Conservation (phyloP, 2,329 filamentous ascomycete genomes). For the Botrytis byssoidea region DNA sequence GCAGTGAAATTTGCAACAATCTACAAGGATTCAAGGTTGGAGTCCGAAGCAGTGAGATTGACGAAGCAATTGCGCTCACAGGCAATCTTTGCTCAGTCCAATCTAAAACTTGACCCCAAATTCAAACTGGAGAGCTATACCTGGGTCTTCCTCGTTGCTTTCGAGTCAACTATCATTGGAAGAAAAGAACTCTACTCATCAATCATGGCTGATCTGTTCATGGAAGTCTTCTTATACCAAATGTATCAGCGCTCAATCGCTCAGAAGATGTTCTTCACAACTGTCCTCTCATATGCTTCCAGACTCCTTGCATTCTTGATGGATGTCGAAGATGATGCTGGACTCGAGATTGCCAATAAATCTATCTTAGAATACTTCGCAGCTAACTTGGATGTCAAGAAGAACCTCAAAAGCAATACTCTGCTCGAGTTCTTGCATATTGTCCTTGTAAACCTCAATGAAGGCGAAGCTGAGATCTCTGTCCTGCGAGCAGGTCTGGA, state of each 20-base stretch:
- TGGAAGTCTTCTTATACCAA: constrained; percentile 45
- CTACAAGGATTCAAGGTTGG: constrained; percentile 44
- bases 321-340: constrained; percentile 43
- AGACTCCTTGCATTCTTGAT: constrained; percentile 35
- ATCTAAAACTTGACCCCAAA: constrained; percentile 32
- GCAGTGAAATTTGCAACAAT: constrained; percentile 47
- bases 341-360: constrained; percentile 37
- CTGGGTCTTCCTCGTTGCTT: constrained; percentile 47
- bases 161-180: constrained; percentile 45
- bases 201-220: constrained; percentile 45
- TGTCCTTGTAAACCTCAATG: constrained; percentile 31
- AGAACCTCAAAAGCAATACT: constrained; percentile 36
- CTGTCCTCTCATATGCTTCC: constrained; percentile 38
- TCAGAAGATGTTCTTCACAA: constrained; percentile 44
- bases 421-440: constrained; percentile 31
- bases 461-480: constrained; percentile 42
- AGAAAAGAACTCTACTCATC: constrained; percentile 40
- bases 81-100: constrained; percentile 47
- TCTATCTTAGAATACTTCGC: constrained; percentile 42
- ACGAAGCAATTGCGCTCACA: constrained; percentile 50
- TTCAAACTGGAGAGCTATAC: constrained; percentile 40
- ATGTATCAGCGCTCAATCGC: constrained; percentile 42
- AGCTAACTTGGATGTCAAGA: constrained; percentile 34
- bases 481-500: constrained; percentile 40
- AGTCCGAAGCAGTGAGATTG: constrained; percentile 44